Evolutionary conservation across 306 rosid species (phyloP).

Genomic region (Prunus salicina): DNA sequence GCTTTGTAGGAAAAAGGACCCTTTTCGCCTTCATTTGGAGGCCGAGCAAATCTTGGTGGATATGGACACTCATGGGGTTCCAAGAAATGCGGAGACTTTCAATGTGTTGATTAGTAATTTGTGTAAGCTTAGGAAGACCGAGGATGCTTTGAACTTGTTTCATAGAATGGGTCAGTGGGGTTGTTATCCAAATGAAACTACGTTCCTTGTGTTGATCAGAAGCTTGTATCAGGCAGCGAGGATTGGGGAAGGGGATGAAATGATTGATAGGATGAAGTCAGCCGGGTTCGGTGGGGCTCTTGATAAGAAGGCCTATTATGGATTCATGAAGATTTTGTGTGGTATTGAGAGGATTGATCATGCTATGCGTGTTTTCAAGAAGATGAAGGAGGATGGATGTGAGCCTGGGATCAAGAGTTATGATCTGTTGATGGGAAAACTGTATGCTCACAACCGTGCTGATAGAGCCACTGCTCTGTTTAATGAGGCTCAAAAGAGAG

Average conservation of each 20-base stretch:
- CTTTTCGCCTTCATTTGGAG: constrained; percentile 60
- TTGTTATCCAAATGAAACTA: constrained; percentile 38
- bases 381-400: constrained; percentile 75
- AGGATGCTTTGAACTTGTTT: constrained; percentile 57
- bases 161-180: constrained; percentile 67
- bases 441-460: constrained; percentile 55
- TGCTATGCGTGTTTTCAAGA: constrained; percentile 56
- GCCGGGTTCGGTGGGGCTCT: constrained; percentile 49
- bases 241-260: constrained; percentile 78
- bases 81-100: constrained; percentile 79
- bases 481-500: constrained; percentile 51
- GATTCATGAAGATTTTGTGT: constrained; percentile 66
- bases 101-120: constrained; percentile 63
- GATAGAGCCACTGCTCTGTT: constrained; percentile 64
- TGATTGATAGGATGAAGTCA: constrained; percentile 81
- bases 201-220: constrained; percentile 52
- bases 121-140: constrained; percentile 75
- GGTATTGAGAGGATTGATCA: constrained; percentile 82
- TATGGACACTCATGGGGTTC: constrained; percentile 65
- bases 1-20: constrained; percentile 74
- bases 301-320: constrained; percentile 59
- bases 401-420: constrained; percentile 68
- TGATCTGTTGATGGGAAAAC: constrained; percentile 61
- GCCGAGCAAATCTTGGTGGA: constrained; percentile 58
- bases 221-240: constrained; percentile 83